phyloP scores from a whole-genome alignment of 2,329 filamentous ascomycete species.

The Tolypocladium sp. region DNA sequence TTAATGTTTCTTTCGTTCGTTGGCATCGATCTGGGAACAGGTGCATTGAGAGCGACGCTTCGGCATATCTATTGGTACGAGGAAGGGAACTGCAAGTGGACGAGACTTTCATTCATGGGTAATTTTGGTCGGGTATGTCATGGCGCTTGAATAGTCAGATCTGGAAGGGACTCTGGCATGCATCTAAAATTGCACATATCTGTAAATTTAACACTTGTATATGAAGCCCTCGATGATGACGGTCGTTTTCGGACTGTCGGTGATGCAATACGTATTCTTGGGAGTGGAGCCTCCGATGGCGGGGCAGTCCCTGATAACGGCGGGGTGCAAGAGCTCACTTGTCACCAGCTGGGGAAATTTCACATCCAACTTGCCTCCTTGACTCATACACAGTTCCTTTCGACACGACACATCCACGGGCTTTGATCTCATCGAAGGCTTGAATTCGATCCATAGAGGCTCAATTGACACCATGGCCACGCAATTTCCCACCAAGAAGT shows the following conservation, averaged over 20 bases:
- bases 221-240: background rate
- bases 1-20: background rate
- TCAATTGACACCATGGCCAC: slow-evolving; percentile 17
- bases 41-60: background rate
- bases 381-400: background rate
- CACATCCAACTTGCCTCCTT: slow-evolving; percentile 5
- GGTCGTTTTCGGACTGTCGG: background rate
- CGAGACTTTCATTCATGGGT: background rate
- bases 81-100: background rate
- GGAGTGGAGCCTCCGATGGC: slow-evolving; percentile 18
- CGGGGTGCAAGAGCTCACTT: slow-evolving; percentile 10
- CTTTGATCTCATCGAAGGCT: background rate
- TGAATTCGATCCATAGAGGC: background rate
- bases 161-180: background rate
- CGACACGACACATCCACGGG: background rate
- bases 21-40: background rate
- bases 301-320: slow-evolving; percentile 14
- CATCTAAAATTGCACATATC: background rate
- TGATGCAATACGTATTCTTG: background rate
- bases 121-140: background rate
- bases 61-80: background rate
- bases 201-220: background rate
- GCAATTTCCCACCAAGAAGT: slow-evolving; percentile 48
- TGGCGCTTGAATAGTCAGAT: background rate
- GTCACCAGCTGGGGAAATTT: slow-evolving; percentile 1